Base-by-base conservation (phyloP, 2,329 filamentous ascomycete species). In the Cytospora schulzeri region DNA sequence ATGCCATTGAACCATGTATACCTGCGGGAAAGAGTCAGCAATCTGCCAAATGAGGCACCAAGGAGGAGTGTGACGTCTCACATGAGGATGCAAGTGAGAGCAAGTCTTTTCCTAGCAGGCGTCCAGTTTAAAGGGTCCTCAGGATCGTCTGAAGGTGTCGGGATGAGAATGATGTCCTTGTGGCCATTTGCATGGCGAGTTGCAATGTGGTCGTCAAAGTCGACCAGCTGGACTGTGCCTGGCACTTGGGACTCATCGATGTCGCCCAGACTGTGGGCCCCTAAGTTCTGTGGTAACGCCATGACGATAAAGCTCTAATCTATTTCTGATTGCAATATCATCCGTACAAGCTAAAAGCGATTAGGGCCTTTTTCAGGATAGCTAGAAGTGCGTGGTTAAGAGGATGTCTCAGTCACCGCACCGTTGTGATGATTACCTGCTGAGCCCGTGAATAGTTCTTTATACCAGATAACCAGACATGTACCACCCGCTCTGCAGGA, bases 101-200 rank as follows among this genome's bases (percentile, higher is more conserved):
- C 66, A 3, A 67, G 53, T 4, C 66, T 56, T 50, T 67, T 67
- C 17, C 66, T 63, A 17, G 60, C 66, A 6, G 66, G 66, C 7
- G 63, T 61, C 77, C 77, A 76, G 62, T 76, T 80, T 50, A 81
- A 69, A 4, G 79, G 78, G 62, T 80, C 78, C 50, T 79, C 75
- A 7, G 78, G 76, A 64, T 79, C 76, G 28, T 69, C 64, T 3
- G 75, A 76, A 3, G 78, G 78, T 1, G 73, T 74, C 19, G 78
- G 78, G 26, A 79, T 72, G 14, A 80, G 72, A 22, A 80, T 76
- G 57, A 77, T 76, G 53, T 77, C 73, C 55, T 71, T 72, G 35
- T 71, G 69, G 26, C 68, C 67, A 45, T 61, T 65, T 19, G 72
- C 72, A 63, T 75, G 73, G 6, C 65, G 71, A 48, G 71, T 70